Conservation (phyloP, 75 land plant species). For the Ceratopteris richardii region DNA sequence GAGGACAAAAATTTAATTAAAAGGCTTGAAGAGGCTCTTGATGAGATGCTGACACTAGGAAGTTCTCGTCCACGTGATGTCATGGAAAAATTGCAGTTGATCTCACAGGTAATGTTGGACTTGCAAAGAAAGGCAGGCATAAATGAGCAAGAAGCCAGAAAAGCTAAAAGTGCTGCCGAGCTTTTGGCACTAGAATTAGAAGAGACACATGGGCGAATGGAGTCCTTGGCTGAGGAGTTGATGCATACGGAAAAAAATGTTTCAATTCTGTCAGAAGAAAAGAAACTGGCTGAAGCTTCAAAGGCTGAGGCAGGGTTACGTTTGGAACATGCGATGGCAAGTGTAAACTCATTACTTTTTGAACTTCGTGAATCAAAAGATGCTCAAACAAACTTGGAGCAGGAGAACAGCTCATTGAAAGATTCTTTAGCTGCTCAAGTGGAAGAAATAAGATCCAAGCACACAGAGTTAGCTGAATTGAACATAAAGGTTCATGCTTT, state of each 20-base stretch:
- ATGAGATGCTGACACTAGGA: slow-evolving; percentile 13
- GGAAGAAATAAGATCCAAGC: slow-evolving; percentile 13
- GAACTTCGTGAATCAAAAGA: slow-evolving; percentile 1
- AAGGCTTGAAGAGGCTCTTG: slow-evolving; percentile 25
- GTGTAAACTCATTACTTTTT: slow-evolving; percentile 1
- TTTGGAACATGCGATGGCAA: slow-evolving; percentile 30
- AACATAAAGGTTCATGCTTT: slow-evolving; percentile 37
- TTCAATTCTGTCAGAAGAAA: slow-evolving; percentile 32
- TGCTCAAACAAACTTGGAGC: neutral
- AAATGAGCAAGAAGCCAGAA: slow-evolving; percentile 53
- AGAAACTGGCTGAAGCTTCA: slow-evolving; percentile 34
- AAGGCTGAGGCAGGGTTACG: slow-evolving; percentile 35
- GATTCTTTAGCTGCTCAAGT: slow-evolving; percentile 2
- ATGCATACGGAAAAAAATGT: slow-evolving; percentile 26
- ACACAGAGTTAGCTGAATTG: slow-evolving; percentile 17
- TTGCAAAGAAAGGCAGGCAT: slow-evolving; percentile 25
- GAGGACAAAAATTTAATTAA: slow-evolving; percentile 25
- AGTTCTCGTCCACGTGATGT: slow-evolving; percentile 26
- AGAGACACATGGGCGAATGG: slow-evolving; percentile 76
- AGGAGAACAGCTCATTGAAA: slow-evolving; percentile 2
- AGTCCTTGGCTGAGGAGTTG: slow-evolving; percentile 57
- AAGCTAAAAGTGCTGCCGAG: slow-evolving; percentile 55
- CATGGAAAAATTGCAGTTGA: slow-evolving; percentile 36
- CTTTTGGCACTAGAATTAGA: slow-evolving; percentile 59
- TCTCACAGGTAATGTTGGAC: slow-evolving; percentile 24